Base-by-base conservation (phyloP, 331 rosid genomes). In the Prunus yedoensis region DNA sequence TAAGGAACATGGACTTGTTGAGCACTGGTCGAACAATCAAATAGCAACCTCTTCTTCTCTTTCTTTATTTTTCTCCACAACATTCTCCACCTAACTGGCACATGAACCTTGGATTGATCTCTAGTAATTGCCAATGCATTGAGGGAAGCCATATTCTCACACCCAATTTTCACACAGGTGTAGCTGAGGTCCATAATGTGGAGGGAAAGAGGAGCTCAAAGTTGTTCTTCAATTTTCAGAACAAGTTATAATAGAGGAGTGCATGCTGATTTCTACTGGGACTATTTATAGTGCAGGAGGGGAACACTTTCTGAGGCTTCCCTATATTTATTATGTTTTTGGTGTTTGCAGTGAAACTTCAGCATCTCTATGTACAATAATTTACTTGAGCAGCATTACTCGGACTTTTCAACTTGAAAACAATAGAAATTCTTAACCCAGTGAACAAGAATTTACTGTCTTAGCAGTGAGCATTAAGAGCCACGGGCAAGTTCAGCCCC, bases 31-130 rank as follows among this genome's bases (percentile, higher is more conserved):
- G 75, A 49, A 78, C 86, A 45, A 25, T 80, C 68, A 56, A 92
- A 88, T 7, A 65, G 10, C 18, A 79, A n/a, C 79, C 83, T 87
- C 53, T 77, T 90, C 81, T 78, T 90, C 71, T 82, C 85, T 66
- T 66, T 92, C 89, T 87, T 90, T 60, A 92, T 81, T 83, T 75
- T 87, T 71, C 84, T 85, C 96, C 93, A 90, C 74, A 90, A 12
- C 2, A 60, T 21, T 78, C 85, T 83, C 91, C 85, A 87, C 60
- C 85, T 78, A 27, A 60, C 25, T 17, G 66, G 12, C 18, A 60
- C 17, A 15, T 60, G 27, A 16, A 72, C 80, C 83, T 80, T 91
- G 62, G 83, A 23, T 77, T 66, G 30, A 41, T 54, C 76, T 49
- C 52, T 76, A 10, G 49, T 54, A 38, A 2, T 2, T 66, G 68